phyloP scores from a whole-genome alignment of 1,139 yeast genomes.

The Scheffersomyces lignicola region DNA sequence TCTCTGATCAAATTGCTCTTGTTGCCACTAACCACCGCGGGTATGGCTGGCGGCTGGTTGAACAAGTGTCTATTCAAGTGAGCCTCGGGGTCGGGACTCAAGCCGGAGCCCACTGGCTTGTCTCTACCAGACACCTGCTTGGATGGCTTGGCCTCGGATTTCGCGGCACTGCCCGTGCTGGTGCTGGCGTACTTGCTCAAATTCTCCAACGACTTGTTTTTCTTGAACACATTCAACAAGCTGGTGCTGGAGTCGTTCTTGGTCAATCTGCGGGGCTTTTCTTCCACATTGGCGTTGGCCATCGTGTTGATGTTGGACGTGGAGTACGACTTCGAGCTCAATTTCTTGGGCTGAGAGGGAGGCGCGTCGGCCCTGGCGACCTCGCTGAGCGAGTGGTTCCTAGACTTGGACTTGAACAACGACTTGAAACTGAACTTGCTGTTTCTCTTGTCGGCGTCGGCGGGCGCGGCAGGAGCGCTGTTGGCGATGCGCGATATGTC shows the following conservation, averaged over 20 bases:
- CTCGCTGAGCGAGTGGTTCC: slow-evolving; percentile 24
- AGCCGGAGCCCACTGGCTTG: slow-evolving; percentile 10
- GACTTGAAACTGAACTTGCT: slow-evolving; percentile 44
- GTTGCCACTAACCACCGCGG: slow-evolving; percentile 4
- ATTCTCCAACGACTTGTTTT: slow-evolving; percentile 23
- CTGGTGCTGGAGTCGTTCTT: slow-evolving; percentile 6
- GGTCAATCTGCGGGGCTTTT: background rate
- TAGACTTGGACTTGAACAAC: slow-evolving; percentile 38
- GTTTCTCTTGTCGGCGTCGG: slow-evolving; percentile 16
- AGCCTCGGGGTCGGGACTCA: slow-evolving; percentile 9
- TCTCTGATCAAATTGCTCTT: slow-evolving; percentile 36
- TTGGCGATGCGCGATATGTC: slow-evolving; percentile 11
- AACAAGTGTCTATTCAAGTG: slow-evolving; percentile 3
- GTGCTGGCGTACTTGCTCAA: slow-evolving; percentile 12
- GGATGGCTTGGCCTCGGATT: too few relatives aligned
- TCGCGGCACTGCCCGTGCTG: background rate
- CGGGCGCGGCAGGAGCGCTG: background rate
- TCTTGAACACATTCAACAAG: slow-evolving; percentile 25
- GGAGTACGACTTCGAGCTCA: slow-evolving; percentile 28
- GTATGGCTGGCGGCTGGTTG: background rate
- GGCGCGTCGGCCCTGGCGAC: slow-evolving; percentile 5
- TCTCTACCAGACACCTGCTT: slow-evolving; percentile 6
- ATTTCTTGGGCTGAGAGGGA: slow-evolving; percentile 18
- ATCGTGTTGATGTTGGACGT: slow-evolving; percentile 26
- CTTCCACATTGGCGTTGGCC: background rate